Evolutionary conservation across 805 yeast species (phyloP).

Genomic region (Candida methanosorbosa): DNA sequence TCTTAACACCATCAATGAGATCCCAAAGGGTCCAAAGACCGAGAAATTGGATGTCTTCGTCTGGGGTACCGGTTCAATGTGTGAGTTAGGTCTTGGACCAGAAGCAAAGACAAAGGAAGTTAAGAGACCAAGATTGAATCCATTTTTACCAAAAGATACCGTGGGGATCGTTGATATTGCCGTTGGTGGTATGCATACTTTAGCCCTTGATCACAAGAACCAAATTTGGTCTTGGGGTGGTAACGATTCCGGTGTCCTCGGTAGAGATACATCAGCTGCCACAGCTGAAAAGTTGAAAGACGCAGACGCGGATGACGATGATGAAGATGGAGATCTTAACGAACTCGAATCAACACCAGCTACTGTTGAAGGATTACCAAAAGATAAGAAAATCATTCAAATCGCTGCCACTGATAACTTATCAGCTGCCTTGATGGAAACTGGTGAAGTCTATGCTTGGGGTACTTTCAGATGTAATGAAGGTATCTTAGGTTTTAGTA

Average conservation of each 20-base stretch:
- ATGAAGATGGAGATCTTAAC: slow-evolving; percentile 79
- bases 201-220: slow-evolving; percentile 72
- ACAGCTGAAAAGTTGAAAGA: slow-evolving; percentile 60
- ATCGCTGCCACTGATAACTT: slow-evolving; percentile 89
- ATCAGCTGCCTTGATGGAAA: slow-evolving; percentile 68
- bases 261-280: slow-evolving; percentile 66
- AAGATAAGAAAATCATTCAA: slow-evolving; percentile 54
- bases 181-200: slow-evolving; percentile 92
- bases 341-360: slow-evolving; percentile 86
- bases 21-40: slow-evolving; percentile 26
- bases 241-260: slow-evolving; percentile 86
- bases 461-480: slow-evolving; percentile 94
- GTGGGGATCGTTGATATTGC: slow-evolving; percentile 77
- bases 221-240: slow-evolving; percentile 98
- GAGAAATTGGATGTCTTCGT: slow-evolving; percentile 70
- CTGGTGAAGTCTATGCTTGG: slow-evolving; percentile 94
- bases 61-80: slow-evolving; percentile 97
- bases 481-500: slow-evolving; percentile 79
- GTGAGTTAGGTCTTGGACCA: slow-evolving; percentile 97
- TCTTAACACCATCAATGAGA: slow-evolving; percentile 35
- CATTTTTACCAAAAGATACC: slow-evolving; percentile 53
- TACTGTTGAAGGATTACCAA: slow-evolving; percentile 58
- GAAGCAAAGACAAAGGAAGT: slow-evolving; percentile 86
- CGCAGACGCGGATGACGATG: slow-evolving; percentile 53
- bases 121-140: slow-evolving; percentile 90